Percentiles rank a stretch among this genome's conserved stretches.
phyloP scores from a whole-genome alignment of 176 grass and related monocot species.

The Urochloa ruziziensis region DNA sequence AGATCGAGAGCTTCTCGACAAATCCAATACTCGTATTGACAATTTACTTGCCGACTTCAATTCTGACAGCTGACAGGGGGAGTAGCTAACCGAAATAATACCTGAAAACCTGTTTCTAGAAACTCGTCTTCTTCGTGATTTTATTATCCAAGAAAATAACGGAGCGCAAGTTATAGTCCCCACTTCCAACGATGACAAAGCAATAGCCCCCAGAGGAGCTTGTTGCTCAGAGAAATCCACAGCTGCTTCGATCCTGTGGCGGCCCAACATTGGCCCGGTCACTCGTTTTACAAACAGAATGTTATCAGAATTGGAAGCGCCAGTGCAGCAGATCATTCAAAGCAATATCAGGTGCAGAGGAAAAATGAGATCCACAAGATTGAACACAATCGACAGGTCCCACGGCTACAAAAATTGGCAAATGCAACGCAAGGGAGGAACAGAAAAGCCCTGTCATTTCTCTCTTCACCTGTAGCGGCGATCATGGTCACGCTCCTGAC shows the following conservation, averaged over 20 bases:
- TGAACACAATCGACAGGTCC: not conserved
- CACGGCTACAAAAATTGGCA: constrained; percentile 10
- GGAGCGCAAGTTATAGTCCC: too few species aligned
- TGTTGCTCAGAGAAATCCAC: not conserved
- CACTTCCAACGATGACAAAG: not conserved
- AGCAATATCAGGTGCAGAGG: not conserved
- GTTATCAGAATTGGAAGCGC: not conserved
- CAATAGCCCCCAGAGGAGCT: not conserved
- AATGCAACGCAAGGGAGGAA: not conserved
- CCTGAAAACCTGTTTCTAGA: too few species aligned
- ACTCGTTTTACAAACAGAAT: not conserved
- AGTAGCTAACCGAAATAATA: too few species aligned
- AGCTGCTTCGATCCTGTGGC: not conserved
- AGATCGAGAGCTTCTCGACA: not conserved
- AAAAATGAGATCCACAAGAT: not conserved
- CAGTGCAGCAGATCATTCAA: not conserved
- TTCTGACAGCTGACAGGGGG: too few species aligned
- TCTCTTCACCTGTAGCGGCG: constrained; percentile 32
- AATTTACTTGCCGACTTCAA: not conserved
- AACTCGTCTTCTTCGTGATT: too few species aligned
- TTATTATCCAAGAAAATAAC: too few species aligned
- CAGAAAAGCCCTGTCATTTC: not conserved
- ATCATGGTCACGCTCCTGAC: constrained; percentile 41
- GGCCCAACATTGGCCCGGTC: not conserved
- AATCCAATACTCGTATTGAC: not conserved